Evolutionary conservation across 2,329 filamentous ascomycete species (phyloP).

Genomic region (Myotisia sp.): DNA sequence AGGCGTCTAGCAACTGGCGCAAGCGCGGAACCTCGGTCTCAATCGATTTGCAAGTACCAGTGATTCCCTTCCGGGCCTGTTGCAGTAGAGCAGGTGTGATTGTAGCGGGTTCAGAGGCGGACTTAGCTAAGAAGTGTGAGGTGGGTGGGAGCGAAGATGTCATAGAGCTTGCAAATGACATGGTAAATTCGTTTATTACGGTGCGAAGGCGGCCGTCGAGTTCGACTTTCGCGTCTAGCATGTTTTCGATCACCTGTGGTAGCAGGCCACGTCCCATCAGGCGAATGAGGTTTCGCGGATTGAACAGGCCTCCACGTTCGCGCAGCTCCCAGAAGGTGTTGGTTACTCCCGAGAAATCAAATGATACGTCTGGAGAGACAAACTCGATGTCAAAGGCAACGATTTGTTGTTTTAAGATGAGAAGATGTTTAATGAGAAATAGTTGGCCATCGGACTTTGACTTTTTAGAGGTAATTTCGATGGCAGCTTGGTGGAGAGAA

Average conservation of each 20-base stretch:
- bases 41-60: conserved; percentile 39
- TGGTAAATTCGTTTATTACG: conserved; percentile 54
- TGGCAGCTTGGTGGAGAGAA: conserved; percentile 64
- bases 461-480: conserved; percentile 50
- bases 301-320: conserved; percentile 51
- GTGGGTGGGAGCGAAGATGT: conserved; percentile 32
- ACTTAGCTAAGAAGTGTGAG: no score
- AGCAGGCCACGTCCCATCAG: conserved; percentile 45
- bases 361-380: conserved; percentile 48
- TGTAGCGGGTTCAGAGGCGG: conserved; percentile 3
- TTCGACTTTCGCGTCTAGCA: conserved; percentile 57
- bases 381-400: conserved; percentile 88
- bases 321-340: conserved; percentile 55
- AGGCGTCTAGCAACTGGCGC: conserved; percentile 44
- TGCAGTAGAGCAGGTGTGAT: conserved; percentile 6
- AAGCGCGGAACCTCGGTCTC: conserved; percentile 45
- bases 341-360: conserved; percentile 52
- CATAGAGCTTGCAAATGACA: conserved; percentile 43
- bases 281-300: conserved; percentile 47
- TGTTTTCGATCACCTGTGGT: conserved; percentile 54
- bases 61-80: conserved; percentile 23
- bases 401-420: conserved; percentile 90
- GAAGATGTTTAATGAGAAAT: conserved; percentile 87
- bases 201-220: conserved; percentile 48
- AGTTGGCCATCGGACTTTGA: conserved; percentile 61